Base-by-base conservation (phyloP, 495 filamentous ascomycete genomes). In the Xylaria sp. region DNA sequence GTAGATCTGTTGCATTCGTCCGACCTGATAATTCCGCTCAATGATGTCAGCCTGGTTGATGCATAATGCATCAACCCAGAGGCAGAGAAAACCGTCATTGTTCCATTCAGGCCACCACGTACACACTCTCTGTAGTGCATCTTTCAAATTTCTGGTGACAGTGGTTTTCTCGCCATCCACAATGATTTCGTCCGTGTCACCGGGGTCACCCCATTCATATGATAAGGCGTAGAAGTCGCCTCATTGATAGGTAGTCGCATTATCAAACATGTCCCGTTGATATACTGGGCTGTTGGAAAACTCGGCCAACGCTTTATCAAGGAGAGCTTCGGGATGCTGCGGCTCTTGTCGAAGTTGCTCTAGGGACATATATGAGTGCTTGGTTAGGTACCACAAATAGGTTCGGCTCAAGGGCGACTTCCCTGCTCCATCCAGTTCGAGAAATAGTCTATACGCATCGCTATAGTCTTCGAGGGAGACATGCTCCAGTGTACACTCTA, bases 1-100 rank as follows among this genome's bases (percentile, higher is more conserved):
- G 19, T 63, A 63, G 14, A 63, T 63, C 21, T 63, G 37, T 8
- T 9, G 37, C 61, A 63, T 63, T 21, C n/a, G 35, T 37, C 24
- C 5, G 40, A 63, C 21, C 7, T 63, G 61, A 26, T 46, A 17
- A 44, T 29, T 63, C 5, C 40, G 37, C 6, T 63, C 61, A 21
- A 26, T 6, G 8, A 44, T 15, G n/a, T 63, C 37, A 11, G 21
- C 61, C 40, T 63, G 61, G 26, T 63, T 63, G 37, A 63, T 63
- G 61, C 61, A 63, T 26, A 63, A 37, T 29, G 61, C 61, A 37
- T 63, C 61, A 29, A 63, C 40, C 61, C 37, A 63, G n/a, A 63
- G 61, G 37, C 61, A 4, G 43, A 46, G 44, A 17, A 19, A 63
- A 5, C 33, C 61, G 17, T 31, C 11, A 0, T 26, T n/a, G 26